Conservation (phyloP, 2,329 filamentous ascomycete species). For the Aphanoascus verrucosus region DNA sequence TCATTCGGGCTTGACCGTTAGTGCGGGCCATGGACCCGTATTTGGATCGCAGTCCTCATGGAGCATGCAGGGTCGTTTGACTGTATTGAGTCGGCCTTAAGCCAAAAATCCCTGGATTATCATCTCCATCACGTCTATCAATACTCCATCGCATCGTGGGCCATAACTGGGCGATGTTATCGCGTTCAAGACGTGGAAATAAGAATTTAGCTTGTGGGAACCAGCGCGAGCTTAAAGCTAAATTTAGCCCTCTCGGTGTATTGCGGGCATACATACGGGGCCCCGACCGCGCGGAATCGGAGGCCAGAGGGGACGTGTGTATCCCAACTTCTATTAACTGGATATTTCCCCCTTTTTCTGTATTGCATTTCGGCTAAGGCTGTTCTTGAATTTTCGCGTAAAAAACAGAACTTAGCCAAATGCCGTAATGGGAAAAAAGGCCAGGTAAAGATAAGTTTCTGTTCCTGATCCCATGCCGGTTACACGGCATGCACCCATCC, state of each 20-base stretch:
- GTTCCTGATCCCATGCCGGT: conserved; percentile 2
- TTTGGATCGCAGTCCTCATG: background rate
- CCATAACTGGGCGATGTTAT: background rate
- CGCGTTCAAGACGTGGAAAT: background rate
- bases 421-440: background rate
- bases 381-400: background rate
- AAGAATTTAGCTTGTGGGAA: background rate
- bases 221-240: conserved; percentile 1
- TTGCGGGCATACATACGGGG: background rate
- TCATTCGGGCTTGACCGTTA: conserved; percentile 10
- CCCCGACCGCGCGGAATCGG: background rate
- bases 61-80: background rate
- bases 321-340: background rate
- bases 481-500: conserved; percentile 1
- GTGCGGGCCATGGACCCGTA: conserved; percentile 5
- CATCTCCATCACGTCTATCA: too few relatives aligned
- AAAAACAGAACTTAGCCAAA: background rate
- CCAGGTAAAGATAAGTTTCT: background rate
- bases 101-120: too few relatives aligned
- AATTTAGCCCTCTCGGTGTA: background rate
- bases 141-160: too few relatives aligned
- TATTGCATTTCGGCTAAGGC: background rate
- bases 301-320: background rate
- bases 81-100: background rate
- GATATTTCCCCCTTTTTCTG: background rate